Conservation (phyloP, 352 stramenopile species). For the Hyphochytrium catenoides region DNA sequence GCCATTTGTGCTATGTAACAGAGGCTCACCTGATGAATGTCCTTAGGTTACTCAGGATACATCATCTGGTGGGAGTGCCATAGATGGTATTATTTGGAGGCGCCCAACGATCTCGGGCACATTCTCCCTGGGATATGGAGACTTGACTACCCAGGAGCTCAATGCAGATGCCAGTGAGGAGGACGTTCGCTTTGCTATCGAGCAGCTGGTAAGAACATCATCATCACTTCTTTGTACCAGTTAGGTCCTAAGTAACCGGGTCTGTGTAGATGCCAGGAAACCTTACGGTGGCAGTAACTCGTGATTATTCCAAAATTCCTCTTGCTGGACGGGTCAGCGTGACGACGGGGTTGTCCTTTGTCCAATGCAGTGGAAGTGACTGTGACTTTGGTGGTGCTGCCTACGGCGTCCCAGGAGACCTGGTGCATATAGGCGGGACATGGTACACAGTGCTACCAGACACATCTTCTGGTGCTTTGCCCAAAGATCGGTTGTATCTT, state of each 20-base stretch:
- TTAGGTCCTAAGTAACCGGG: no score
- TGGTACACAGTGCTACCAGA: constrained; percentile 41
- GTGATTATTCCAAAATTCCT: constrained; percentile 19
- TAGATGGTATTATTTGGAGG: no score
- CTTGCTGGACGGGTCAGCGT: constrained; percentile 26
- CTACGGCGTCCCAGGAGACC: constrained; percentile 29
- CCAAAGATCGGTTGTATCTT: constrained; percentile 20
- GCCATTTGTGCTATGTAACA: no score
- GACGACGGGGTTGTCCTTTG: constrained; percentile 27
- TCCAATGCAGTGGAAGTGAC: constrained; percentile 17
- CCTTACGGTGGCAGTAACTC: constrained; percentile 20
- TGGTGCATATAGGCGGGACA: constrained; percentile 23
- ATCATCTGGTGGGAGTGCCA: no score
- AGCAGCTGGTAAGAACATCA: no score
- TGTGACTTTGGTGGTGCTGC: constrained; percentile 23
- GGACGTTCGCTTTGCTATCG: constrained; percentile 32
- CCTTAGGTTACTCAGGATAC: no score
- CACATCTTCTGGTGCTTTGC: constrained; percentile 15
- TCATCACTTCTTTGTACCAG: no score
- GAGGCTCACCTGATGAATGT: no score
- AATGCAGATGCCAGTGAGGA: constrained; percentile 34
- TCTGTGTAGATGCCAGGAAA: no score
- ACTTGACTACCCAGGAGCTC: constrained; percentile 24
- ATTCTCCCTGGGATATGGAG: constrained; percentile 39
- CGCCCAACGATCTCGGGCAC: no score